Evolutionary conservation across 2,329 filamentous ascomycete species (phyloP), one percentile per base, ranked within the genome.

Genomic region (Phaeoacremonium minimum): DNA sequence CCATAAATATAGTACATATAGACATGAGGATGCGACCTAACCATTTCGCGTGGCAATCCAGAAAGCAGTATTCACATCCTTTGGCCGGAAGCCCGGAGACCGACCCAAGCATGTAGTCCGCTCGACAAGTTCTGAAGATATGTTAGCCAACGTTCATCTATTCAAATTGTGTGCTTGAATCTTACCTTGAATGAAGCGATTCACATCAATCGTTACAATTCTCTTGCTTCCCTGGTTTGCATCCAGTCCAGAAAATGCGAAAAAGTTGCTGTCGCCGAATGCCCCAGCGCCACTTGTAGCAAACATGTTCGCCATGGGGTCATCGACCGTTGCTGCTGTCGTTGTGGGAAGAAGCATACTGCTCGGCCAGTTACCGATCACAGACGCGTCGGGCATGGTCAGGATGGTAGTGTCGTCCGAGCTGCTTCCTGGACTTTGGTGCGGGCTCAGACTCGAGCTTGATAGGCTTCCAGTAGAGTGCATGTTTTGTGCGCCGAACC

Each of bases 51-150:
- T 33, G 9, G 36, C 40, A 19, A 30, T 39, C 49, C 52, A 51
- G 33, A 57, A 53, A 15, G 57, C 53, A 6, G 38, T 30, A 20
- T 59, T 52, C 13, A 62, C 48, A 28, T 58, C 54, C 12, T 28
- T 18, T 14, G 42, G 42, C 12, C 48, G 48, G 34, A 60, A 52
- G 0, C 56, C 58, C 3, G 58, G 56, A 4, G 55, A 43, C 18
- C 53, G 42, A 2, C 56, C 57, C 0, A 62, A 42, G 36, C 58
- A 62, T 0, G 48, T 50, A 2, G 40, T 49, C 2, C 50, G 43
- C 2, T 38, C 22, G 4, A 47, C 46, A n/a, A 62, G 36, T 42
- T 57, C 58, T 58, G 35, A n/a, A n/a, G n/a, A n/a, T n/a, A n/a
- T n/a, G n/a, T n/a, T n/a, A n/a, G n/a, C 22, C 22, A 26, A 26